These are phyloP conservation scores for Sodiomyces alkalinus DNA, from an alignment of 2,329 filamentous ascomycete genomes.

Conservation along the genomic window DNA sequence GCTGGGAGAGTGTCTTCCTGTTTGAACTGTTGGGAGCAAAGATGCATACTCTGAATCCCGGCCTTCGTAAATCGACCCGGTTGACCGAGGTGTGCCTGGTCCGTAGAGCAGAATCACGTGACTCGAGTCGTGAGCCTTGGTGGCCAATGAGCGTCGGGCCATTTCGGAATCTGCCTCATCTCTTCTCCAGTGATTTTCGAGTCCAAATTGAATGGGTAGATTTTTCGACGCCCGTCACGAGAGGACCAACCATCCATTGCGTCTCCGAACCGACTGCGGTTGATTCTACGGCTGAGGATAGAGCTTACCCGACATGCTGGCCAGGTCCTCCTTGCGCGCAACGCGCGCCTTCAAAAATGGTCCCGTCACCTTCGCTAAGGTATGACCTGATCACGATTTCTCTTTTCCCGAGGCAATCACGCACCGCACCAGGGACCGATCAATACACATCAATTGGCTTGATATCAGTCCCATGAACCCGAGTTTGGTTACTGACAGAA, in stretches of 20 bases:
- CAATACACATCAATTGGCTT: conserved; percentile 14
- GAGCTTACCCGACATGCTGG: conserved; percentile 63
- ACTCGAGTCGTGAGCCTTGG: neutral
- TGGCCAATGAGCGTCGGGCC: conserved; percentile 25
- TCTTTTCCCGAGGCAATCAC: conserved; percentile 20
- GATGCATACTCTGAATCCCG: no score
- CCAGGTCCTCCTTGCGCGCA: conserved; percentile 79
- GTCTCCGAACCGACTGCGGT: conserved; percentile 17
- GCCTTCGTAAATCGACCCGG: no score
- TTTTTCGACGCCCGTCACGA: conserved; percentile 19
- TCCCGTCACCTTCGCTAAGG: conserved; percentile 58
- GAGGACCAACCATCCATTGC: conserved; percentile 18
- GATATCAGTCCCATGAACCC: conserved; percentile 2
- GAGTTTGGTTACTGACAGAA: no score
- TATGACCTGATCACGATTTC: conserved; percentile 34
- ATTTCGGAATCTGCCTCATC: conserved; percentile 20
- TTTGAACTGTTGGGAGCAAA: no score
- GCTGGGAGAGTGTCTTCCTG: no score
- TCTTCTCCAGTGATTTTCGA: conserved; percentile 1
- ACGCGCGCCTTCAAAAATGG: conserved; percentile 73
- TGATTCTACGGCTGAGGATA: conserved; percentile 21
- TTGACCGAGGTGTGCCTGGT: no score
- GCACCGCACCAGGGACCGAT: conserved; percentile 10
- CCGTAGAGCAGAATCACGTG: no score
- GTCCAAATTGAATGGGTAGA: conserved; percentile 12